Evolutionary conservation across 1,284 basidiomycete species (phyloP).

Genomic region (Ceratobasidium sp.): DNA sequence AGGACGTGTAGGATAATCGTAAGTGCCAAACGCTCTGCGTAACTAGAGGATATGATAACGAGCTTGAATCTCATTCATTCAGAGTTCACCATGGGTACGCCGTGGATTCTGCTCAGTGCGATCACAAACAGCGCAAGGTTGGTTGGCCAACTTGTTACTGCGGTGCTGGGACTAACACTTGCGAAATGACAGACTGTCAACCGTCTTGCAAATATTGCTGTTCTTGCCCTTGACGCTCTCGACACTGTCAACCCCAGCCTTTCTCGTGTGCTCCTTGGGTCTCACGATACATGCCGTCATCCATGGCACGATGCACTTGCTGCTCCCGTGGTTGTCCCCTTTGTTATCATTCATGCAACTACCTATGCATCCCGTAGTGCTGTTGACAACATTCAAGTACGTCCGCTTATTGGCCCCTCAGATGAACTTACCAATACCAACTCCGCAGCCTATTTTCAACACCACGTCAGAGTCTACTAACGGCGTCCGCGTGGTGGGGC

Average conservation of each 20-base stretch:
- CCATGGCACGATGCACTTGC: slow-evolving; percentile 41
- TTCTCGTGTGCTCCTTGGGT: slow-evolving; percentile 80
- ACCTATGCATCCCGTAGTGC: slow-evolving; percentile 78
- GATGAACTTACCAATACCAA: slow-evolving; percentile 50
- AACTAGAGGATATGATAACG: background rate
- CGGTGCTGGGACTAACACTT: background rate
- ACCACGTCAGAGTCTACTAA: slow-evolving; percentile 44
- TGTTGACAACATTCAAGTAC: slow-evolving; percentile 77
- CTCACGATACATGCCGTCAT: slow-evolving; percentile 59
- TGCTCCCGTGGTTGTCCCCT: slow-evolving; percentile 51
- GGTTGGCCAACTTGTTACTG: background rate
- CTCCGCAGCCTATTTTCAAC: slow-evolving; percentile 55
- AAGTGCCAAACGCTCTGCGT: background rate
- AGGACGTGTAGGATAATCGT: background rate
- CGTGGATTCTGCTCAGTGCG: slow-evolving; percentile 36
- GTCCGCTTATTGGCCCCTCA: slow-evolving; percentile 59
- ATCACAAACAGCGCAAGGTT: slow-evolving; percentile 36
- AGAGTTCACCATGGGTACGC: slow-evolving; percentile 14
- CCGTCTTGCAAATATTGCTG: slow-evolving; percentile 78
- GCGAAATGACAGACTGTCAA: slow-evolving; percentile 46
- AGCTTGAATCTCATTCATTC: background rate
- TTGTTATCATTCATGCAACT: slow-evolving; percentile 76
- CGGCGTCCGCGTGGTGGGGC: slow-evolving; percentile 73
- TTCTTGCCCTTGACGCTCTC: slow-evolving; percentile 83
- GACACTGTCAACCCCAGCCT: slow-evolving; percentile 77